Percentiles rank a stretch among this genome's conserved stretches.
These are phyloP conservation scores for Hypomyces rosellus DNA, from an alignment of 2,329 filamentous ascomycete species.

Conservation along the genomic window DNA sequence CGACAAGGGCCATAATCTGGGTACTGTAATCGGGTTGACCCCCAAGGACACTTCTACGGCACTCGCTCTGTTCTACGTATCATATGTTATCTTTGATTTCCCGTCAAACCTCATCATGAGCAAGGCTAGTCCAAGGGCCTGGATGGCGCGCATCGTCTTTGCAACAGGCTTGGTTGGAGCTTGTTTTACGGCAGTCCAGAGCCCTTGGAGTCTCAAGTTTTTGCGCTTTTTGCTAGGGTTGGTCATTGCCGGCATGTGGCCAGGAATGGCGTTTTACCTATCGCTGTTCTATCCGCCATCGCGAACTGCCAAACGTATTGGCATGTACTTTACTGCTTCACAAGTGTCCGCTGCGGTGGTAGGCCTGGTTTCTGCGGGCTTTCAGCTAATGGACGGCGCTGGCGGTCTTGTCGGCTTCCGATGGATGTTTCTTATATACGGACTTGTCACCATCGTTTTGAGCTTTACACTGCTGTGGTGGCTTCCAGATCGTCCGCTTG, in stretches of 20 bases:
- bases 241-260: conserved; percentile 92
- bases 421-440: conserved; percentile 91
- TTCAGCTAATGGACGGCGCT: conserved; percentile 81
- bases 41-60: conserved; percentile 76
- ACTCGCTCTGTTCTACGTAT: conserved; percentile 83
- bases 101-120: conserved; percentile 89
- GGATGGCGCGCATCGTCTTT: conserved; percentile 89
- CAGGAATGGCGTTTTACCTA: conserved; percentile 88
- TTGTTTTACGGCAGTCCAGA: conserved; percentile 75
- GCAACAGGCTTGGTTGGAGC: conserved; percentile 78
- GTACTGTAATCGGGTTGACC: conserved; percentile 60
- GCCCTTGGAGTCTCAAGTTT: conserved; percentile 83
- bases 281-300: conserved; percentile 88
- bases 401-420: conserved; percentile 74
- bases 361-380: conserved; percentile 81
- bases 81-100: conserved; percentile 84
- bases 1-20: conserved; percentile 65
- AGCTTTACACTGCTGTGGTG: conserved; percentile 77
- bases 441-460: conserved; percentile 64
- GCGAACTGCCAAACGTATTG: conserved; percentile 79
- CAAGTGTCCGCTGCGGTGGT: conserved; percentile 87
- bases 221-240: conserved; percentile 78
- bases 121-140: conserved; percentile 73
- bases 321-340: conserved; percentile 81
- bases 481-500: conserved; percentile 76